Base-by-base conservation (phyloP, 1,139 yeast genomes). In the Saccharomyces hybrid region DNA sequence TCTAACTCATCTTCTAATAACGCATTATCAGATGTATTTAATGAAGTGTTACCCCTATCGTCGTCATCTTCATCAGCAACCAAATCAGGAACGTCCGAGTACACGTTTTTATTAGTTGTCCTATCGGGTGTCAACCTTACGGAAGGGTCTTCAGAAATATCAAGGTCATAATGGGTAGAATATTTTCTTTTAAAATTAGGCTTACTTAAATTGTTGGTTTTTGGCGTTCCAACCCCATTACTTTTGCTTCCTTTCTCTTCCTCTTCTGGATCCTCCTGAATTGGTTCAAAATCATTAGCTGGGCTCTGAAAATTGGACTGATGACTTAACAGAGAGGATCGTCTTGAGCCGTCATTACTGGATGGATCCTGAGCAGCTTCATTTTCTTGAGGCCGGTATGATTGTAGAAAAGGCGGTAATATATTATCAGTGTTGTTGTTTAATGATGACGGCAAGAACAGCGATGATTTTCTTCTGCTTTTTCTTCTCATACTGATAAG, bases 11-110 rank as follows among this genome's bases (percentile, higher is more conserved):
- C 66, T 47, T 65, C 68, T 11, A 66, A 47, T 13, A 65, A 49
- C 1, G 68, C 70, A 51, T 67, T 59, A 7, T 69, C 72, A 7
- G 67, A 64, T 26, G 69, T 65, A 41, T 63, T 63, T 9, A 64
- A 58, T 0, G 68, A 61, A 7, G 66, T 58, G 34, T 62, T 60
- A 25, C 65, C 66, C 26, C 66, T 57, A 1, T 59, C 60, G 26
- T 63, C 61, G 20, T 65, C 61, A 9, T 25, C 69, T 34, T 67
- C 70, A 41, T 69, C 71, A 38, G 64, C 68, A 2, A 63, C 57
- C 28, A 70, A 61, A 50, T 64, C 73, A 28, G 68, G 69, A 4
- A 54, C 63, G 32, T 62, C 64, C 26, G 58, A 59, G 49, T 59
- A 57, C n/a, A 54, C 58, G 11, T 47, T 34, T 14, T 52, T 54